A percentile compares a stretch with the other conserved stretches of the same genome.
phyloP scores from a whole-genome alignment of 2,329 filamentous ascomycete species.

The Verticillium alfalfae region DNA sequence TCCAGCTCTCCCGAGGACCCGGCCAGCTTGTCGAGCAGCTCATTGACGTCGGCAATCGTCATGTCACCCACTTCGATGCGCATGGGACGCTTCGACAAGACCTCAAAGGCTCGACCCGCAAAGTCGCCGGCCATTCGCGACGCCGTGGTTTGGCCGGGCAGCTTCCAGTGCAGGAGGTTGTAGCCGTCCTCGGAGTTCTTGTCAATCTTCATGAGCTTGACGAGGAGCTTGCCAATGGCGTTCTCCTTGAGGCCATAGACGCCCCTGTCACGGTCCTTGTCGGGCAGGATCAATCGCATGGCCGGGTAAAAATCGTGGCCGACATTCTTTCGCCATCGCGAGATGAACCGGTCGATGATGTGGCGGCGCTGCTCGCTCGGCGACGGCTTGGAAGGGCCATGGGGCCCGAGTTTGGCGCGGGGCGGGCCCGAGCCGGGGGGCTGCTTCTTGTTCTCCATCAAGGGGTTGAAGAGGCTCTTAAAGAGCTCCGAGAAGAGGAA shows the following conservation, averaged over 20 bases:
- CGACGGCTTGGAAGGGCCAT: conserved; percentile 53
- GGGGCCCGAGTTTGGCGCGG: conserved; percentile 53
- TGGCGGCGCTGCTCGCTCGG: conserved; percentile 73
- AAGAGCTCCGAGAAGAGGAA: conserved; percentile 79
- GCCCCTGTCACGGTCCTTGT: conserved; percentile 85
- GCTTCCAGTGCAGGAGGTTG: conserved; percentile 85
- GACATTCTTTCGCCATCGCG: conserved; percentile 79
- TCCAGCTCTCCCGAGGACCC: conserved; percentile 74
- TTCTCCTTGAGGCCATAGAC: conserved; percentile 96
- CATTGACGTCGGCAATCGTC: conserved; percentile 86
- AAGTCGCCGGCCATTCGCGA: conserved; percentile 81
- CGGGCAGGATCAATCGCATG: conserved; percentile 83
- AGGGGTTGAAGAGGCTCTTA: conserved; percentile 72
- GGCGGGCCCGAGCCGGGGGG: conserved; percentile 42
- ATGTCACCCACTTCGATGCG: conserved; percentile 68
- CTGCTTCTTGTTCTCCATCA: conserved; percentile 71
- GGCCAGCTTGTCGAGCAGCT: conserved; percentile 72
- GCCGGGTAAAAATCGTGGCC: conserved; percentile 92
- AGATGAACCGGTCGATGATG: conserved; percentile 83
- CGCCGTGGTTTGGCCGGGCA: conserved; percentile 64
- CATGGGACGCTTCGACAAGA: conserved; percentile 79
- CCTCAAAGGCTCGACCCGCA: conserved; percentile 80
- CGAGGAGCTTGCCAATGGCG: conserved; percentile 81
- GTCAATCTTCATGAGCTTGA: conserved; percentile 88
- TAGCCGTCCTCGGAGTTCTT: conserved; percentile 84